phyloP scores from a whole-genome alignment of 129 eudicot genomes.

The Lactuca sativa region DNA sequence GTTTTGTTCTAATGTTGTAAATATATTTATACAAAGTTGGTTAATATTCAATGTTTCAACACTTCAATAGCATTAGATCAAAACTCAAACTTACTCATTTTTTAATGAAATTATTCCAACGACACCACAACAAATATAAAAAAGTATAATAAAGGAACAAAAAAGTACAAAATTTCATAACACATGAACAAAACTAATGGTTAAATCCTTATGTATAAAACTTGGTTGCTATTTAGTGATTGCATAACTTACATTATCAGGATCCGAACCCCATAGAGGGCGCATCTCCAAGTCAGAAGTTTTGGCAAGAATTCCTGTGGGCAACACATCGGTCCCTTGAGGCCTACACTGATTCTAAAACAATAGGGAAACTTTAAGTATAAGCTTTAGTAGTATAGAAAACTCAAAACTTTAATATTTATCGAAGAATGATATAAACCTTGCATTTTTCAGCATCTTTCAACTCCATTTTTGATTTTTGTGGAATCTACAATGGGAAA shows the following conservation, averaged over 20 bases:
- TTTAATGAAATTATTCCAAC: too few relatives aligned
- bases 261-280: constrained; percentile 62
- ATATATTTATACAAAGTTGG: too few relatives aligned
- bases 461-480: constrained; percentile 25
- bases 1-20: not conserved
- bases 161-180: not conserved
- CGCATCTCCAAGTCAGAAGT: constrained; percentile 77
- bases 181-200: not conserved
- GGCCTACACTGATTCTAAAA: constrained; percentile 72
- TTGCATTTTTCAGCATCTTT: constrained; percentile 46
- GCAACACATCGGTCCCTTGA: constrained; percentile 65
- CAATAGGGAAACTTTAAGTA: constrained; percentile 8
- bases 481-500: constrained; percentile 29
- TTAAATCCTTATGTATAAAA: not conserved
- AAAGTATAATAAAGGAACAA: too few relatives aligned
- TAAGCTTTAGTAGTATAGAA: constrained; percentile 13
- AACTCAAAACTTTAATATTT: not conserved
- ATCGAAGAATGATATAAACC: constrained; percentile 32
- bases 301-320: constrained; percentile 66
- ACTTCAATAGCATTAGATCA: not conserved
- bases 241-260: constrained; percentile 26
- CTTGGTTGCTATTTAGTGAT: not conserved
- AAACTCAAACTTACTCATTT: not conserved
- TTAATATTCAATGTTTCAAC: not conserved
- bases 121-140: too few relatives aligned